Conservation (phyloP, 345 rosid species). For the Melastoma malabathricum region DNA sequence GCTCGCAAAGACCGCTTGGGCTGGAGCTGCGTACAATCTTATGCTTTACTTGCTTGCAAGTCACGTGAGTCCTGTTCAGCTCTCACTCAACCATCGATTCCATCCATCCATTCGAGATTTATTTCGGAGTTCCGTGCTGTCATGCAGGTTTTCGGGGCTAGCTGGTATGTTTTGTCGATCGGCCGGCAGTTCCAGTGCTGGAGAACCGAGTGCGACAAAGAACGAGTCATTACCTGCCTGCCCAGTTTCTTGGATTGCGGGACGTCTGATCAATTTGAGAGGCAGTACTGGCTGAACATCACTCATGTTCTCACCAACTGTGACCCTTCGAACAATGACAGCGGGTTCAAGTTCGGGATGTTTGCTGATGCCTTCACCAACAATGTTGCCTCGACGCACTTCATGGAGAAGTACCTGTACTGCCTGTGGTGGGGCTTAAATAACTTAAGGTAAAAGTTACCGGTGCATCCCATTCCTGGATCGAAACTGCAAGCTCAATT, state of each 20-base stretch:
- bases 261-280: conserved; percentile 26
- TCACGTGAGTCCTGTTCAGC: conserved; percentile 29
- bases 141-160: conserved; percentile 61
- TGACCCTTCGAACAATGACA: conserved; percentile 32
- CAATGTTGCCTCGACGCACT: conserved; percentile 40
- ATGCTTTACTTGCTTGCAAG: conserved; percentile 69
- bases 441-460: conserved; percentile 43
- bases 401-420: conserved; percentile 47
- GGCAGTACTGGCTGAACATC: conserved; percentile 55
- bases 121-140: background rate
- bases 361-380: conserved; percentile 60
- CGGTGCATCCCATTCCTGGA: background rate
- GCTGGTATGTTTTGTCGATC: conserved; percentile 66
- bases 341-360: conserved; percentile 54
- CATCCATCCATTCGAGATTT: background rate
- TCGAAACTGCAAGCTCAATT: background rate
- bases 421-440: conserved; percentile 94
- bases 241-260: conserved; percentile 52
- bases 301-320: conserved; percentile 45
- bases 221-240: conserved; percentile 40
- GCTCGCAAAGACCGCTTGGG: conserved; percentile 76
- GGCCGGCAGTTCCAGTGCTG: conserved; percentile 72
- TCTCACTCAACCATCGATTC: background rate
- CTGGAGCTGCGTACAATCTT: conserved; percentile 76
- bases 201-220: conserved; percentile 40